phyloP scores from a whole-genome alignment of 331 rosid species.

The Acacia pycnantha region DNA sequence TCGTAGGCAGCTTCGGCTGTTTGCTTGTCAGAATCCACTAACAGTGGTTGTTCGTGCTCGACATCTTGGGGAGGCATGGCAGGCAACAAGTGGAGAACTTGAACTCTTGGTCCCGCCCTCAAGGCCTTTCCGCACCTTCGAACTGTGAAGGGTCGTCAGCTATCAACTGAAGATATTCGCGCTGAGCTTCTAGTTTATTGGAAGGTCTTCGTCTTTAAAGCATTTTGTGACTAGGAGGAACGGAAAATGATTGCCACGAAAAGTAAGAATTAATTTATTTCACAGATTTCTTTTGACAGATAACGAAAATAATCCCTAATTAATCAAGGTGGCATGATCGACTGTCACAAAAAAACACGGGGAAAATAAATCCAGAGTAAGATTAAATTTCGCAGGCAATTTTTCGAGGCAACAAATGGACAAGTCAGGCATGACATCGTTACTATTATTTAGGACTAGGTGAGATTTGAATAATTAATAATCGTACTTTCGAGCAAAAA shows the following conservation, averaged over 20 bases:
- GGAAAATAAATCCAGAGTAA: background rate
- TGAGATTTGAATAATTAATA: background rate
- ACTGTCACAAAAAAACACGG: too few relatives aligned
- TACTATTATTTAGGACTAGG: too few relatives aligned
- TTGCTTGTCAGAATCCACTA: slow-evolving; percentile 34
- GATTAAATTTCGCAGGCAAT: background rate
- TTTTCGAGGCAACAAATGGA: background rate
- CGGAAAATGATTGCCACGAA: background rate
- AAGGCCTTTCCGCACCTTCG: background rate
- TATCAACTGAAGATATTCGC: background rate
- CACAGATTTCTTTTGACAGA: background rate
- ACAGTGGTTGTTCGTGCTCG: slow-evolving; percentile 38
- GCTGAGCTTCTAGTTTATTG: background rate
- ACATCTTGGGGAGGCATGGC: slow-evolving; percentile 44
- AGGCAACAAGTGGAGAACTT: background rate
- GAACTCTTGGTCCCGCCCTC: slow-evolving; percentile 17
- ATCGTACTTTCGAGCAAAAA: too few relatives aligned
- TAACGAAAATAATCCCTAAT: background rate
- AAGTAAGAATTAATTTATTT: background rate
- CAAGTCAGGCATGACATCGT: background rate
- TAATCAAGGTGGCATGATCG: background rate
- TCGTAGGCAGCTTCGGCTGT: slow-evolving; percentile 78
- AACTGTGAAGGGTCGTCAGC: background rate
- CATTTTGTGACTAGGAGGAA: background rate
- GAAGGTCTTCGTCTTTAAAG: background rate